Evolutionary conservation across 768 basidiomycete genomes (phyloP).

Genomic region (Leccinum obscurum): DNA sequence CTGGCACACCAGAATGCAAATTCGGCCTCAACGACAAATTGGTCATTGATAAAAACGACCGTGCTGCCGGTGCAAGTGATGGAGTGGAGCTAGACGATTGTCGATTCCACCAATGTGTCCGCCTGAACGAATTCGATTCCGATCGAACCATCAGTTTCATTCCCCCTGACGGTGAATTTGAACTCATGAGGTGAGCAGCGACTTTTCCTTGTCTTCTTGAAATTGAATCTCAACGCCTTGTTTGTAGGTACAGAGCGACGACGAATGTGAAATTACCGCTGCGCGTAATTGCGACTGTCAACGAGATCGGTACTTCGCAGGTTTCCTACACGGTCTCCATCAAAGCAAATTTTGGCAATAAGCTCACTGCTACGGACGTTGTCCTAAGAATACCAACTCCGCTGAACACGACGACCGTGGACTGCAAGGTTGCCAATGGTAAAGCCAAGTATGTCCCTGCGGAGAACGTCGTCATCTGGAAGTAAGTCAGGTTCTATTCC

Average conservation of each 20-base stretch:
- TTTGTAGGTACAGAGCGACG: conserved; percentile 85
- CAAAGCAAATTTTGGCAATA: conserved; percentile 86
- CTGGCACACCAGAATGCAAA: conserved; percentile 97
- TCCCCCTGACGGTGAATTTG: conserved; percentile 98
- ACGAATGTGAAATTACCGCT: conserved; percentile 95
- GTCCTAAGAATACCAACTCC: conserved; percentile 95
- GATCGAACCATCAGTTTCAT: conserved; percentile 95
- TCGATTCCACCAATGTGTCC: conserved; percentile 97
- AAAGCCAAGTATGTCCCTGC: conserved; percentile 98
- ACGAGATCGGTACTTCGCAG: conserved; percentile 87
- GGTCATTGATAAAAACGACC: conserved; percentile 82
- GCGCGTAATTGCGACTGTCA: conserved; percentile 85
- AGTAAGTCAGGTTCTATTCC: conserved; percentile 55
- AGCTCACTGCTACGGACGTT: conserved; percentile 91
- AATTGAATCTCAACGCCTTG: conserved; percentile 3
- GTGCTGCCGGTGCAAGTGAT: conserved; percentile 52
- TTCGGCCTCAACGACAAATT: conserved; percentile 99
- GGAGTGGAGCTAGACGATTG: conserved; percentile 98
- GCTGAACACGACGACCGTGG: conserved; percentile 87
- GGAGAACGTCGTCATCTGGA: conserved; percentile 97
- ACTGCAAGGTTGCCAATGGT: conserved; percentile 87
- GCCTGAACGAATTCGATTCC: conserved; percentile 92
- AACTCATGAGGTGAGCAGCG: conserved; percentile 82
- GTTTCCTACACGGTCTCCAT: conserved; percentile 90
- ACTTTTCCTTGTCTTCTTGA: neutral